These are phyloP conservation scores for Arbutus unedo DNA, from an alignment of 148 eudicot species.

Conservation along the genomic window DNA sequence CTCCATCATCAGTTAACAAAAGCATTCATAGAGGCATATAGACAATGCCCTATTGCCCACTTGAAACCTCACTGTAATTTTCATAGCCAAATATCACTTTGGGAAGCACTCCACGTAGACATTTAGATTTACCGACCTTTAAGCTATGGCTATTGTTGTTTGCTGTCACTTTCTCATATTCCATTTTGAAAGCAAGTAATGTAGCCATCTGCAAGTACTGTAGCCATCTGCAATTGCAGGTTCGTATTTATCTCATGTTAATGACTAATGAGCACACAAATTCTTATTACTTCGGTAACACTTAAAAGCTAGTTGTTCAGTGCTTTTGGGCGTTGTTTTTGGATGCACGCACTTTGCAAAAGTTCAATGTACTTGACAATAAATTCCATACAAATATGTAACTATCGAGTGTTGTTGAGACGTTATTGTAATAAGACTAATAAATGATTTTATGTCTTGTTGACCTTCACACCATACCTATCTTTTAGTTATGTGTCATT, in stretches of 20 bases:
- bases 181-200: neutral
- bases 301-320: neutral
- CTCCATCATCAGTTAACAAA: neutral
- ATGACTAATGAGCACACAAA: neutral
- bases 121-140: neutral
- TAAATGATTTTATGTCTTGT: neutral
- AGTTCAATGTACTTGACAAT: neutral
- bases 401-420: neutral
- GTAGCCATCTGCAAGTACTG: neutral
- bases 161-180: neutral
- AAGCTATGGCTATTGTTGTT: neutral
- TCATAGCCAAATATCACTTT: constrained; percentile 7
- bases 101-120: neutral
- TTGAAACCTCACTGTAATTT: neutral
- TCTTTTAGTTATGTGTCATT: neutral
- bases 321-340: neutral
- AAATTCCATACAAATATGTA: neutral
- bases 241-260: neutral
- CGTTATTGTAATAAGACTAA: neutral
- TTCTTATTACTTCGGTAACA: neutral
- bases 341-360: neutral
- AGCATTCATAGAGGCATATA: neutral
- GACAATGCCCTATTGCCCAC: neutral
- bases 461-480: neutral
- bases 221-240: neutral